These are phyloP conservation scores for Sclerotinia subarctica DNA, from an alignment of 2,329 filamentous ascomycete genomes.

Conservation along the genomic window DNA sequence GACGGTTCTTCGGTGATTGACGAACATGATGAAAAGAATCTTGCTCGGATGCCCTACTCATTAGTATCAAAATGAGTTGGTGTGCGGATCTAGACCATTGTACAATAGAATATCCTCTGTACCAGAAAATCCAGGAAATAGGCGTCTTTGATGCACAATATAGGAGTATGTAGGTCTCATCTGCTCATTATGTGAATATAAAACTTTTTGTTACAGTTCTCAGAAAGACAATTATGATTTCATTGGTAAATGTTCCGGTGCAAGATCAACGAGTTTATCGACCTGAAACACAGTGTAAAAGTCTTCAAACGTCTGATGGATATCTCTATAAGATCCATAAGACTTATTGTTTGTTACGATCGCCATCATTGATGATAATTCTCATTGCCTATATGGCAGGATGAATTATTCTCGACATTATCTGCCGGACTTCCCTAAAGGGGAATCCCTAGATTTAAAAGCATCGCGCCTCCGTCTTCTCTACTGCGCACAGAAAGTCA, in stretches of 20 bases:
- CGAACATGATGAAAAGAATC: background rate
- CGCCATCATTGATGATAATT: no score
- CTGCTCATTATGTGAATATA: background rate
- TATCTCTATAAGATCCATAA: no score
- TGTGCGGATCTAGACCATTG: background rate
- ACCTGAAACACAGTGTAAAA: no score
- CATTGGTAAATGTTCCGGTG: no score
- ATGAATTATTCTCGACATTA: conserved; percentile 17
- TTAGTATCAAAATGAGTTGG: background rate
- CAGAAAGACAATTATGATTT: background rate
- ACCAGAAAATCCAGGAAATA: background rate
- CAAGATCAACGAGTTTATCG: no score
- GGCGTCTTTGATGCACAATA: background rate
- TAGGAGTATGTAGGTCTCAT: background rate
- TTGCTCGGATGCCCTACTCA: background rate
- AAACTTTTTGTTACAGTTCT: background rate
- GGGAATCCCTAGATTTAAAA: conserved; percentile 30
- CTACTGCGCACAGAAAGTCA: conserved; percentile 23
- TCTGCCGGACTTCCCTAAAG: conserved; percentile 29
- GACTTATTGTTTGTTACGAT: no score
- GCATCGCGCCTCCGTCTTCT: conserved; percentile 28
- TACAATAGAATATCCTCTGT: background rate
- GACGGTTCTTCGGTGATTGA: background rate
- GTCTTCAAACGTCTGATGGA: no score
- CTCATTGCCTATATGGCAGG: background rate